Evolutionary conservation across 805 yeast genomes (phyloP).

Genomic region (Candida ovalis): DNA sequence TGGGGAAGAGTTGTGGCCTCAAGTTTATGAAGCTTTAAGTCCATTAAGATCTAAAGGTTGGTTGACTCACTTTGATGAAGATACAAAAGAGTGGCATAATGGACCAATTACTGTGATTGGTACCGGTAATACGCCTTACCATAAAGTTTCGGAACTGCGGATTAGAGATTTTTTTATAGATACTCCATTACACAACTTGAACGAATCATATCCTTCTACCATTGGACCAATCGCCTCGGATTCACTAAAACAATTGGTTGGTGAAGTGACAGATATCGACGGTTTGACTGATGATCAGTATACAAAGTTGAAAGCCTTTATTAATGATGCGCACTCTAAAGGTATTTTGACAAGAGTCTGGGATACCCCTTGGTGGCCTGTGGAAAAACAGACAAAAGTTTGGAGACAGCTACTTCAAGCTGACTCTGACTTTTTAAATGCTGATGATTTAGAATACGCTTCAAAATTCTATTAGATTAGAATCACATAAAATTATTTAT

Average conservation of each 20-base stretch:
- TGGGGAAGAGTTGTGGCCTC: conserved; percentile 44
- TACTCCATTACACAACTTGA: conserved; percentile 39
- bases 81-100: conserved; percentile 29
- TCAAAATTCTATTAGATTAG: not conserved
- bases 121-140: conserved; percentile 60
- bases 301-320: conserved; percentile 19
- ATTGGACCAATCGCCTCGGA: conserved; percentile 33
- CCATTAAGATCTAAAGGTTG: conserved; percentile 44
- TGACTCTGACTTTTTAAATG: conserved; percentile 56
- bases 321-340: conserved; percentile 42
- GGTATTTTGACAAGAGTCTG: conserved; percentile 58
- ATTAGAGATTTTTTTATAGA: conserved; percentile 43
- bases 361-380: conserved; percentile 70
- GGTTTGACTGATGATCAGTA: conserved; percentile 35
- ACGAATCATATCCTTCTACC: conserved; percentile 13
- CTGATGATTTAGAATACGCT: conserved; percentile 46
- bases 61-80: conserved; percentile 43
- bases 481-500: no score
- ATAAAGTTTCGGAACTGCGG: conserved; percentile 23
- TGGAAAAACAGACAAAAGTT: conserved; percentile 35
- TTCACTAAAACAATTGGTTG: conserved; percentile 20
- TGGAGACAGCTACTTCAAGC: conserved; percentile 43
- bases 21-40: conserved; percentile 40
- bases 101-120: conserved; percentile 59
- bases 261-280: conserved; percentile 9